Evolutionary conservation across 2,329 filamentous ascomycete genomes (phyloP), one percentile per base, ranked within the genome.

Genomic region (Fusarium begoniae): DNA sequence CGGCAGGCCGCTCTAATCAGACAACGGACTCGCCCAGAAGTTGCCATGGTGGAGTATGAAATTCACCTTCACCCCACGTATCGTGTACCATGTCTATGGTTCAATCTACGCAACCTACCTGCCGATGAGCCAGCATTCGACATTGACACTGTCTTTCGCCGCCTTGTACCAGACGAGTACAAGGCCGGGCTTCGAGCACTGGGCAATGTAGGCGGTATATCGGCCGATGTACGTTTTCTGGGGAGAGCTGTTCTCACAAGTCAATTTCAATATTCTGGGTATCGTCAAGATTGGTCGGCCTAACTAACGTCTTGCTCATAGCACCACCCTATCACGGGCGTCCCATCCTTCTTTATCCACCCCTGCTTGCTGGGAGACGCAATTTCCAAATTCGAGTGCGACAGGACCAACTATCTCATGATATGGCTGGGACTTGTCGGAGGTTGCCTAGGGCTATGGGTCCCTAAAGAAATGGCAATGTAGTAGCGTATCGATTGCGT

Each of bases 361-460:
- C 96, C 96, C 30, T 98, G 96, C 83, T 90, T 94, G 81, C 93
- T 96, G 14, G 93, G 93, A 63, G 92, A 96, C 74, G 93, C 93
- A 59, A 93, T 98, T 88, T 86, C 86, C 75, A 86, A 85, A 58
- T 91, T 94, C 78, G 84, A 88, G 76, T 91, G 89, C 77, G 82
- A 86, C 80, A 85, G 87, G 80, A 83, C 91, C 78, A 87, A 91
- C 77, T 98, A 98, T 85, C 87, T 98, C 79, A 89, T 94, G 83
- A 84, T 94, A 63, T 98, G 96, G 95, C 87, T 98, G 71, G 95
- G 95, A n/a, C 85, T 97, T 66, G 90, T 97, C 50, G 96, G 95
- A 67, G 90, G 90, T 58, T 92, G 90, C 75, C 92, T 98, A 45
- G 93, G 94, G 65, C 86, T 98, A 74, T 91, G 90, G 87, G 85